Conservation (phyloP, 805 yeast species). For the Yarrowia sp. region DNA sequence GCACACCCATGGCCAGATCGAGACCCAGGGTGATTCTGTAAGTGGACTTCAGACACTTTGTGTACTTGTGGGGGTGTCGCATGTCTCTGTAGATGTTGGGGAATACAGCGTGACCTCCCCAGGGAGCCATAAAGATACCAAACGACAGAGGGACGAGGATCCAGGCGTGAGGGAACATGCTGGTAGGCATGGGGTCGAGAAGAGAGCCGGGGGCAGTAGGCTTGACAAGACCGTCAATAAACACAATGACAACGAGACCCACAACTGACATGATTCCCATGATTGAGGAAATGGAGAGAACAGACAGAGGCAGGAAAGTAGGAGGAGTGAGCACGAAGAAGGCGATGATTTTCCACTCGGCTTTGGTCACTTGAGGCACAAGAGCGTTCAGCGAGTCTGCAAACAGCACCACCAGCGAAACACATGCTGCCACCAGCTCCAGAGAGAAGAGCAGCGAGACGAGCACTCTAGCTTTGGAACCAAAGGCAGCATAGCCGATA, state of each 20-base stretch:
- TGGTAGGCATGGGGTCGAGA: constrained; percentile 66
- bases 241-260: constrained; percentile 64
- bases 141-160: constrained; percentile 54
- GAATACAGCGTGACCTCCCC: constrained; percentile 83
- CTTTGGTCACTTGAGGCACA: constrained; percentile 59
- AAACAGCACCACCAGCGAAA: constrained; percentile 78
- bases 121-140: constrained; percentile 60
- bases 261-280: constrained; percentile 76
- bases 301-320: constrained; percentile 76
- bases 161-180: constrained; percentile 70
- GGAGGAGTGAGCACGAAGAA: constrained; percentile 76
- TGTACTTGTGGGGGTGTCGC: constrained; percentile 69
- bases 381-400: constrained; percentile 84
- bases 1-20: constrained; percentile 65
- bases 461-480: constrained; percentile 72
- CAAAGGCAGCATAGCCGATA: constrained; percentile 84
- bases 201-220: constrained; percentile 76
- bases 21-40: constrained; percentile 63
- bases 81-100: constrained; percentile 77
- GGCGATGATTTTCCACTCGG: constrained; percentile 64
- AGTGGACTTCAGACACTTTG: constrained; percentile 59
- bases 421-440: constrained; percentile 82
- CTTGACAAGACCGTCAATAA: constrained; percentile 69
- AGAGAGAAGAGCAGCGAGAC: constrained; percentile 77
- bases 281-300: constrained; percentile 71